Conservation (phyloP, 108 stramenopile species). For the Skeletonema potamos region DNA sequence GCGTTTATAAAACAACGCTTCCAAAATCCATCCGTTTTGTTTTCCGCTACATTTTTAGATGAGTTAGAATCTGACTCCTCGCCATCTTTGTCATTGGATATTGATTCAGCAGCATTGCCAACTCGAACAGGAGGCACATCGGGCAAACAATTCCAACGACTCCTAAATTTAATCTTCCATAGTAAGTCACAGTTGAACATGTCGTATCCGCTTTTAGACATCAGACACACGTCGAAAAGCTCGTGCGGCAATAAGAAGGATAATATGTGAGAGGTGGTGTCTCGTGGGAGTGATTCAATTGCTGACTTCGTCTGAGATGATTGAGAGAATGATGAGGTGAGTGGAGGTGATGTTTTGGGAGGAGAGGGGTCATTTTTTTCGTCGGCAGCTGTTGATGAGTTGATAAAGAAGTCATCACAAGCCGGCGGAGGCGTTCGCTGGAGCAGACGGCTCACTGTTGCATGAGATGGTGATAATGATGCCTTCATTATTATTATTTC, state of each 20-base stretch:
- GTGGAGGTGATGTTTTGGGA: neutral
- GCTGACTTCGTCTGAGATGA: neutral
- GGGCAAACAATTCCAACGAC: constrained; percentile 51
- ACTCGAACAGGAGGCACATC: neutral
- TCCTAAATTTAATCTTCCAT: constrained; percentile 53
- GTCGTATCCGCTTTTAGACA: constrained; percentile 4
- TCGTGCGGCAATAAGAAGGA: constrained; percentile 12
- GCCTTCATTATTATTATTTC: neutral
- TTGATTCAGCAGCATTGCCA: neutral
- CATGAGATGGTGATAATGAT: neutral
- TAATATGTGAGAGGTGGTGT: constrained; percentile 13
- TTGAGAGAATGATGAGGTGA: neutral
- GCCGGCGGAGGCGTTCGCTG: neutral
- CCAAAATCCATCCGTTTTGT: constrained; percentile 52
- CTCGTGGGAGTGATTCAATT: constrained; percentile 5
- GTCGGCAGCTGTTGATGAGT: neutral
- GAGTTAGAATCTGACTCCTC: too few species aligned
- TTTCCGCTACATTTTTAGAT: too few species aligned
- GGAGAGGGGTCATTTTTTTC: neutral
- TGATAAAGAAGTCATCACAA: neutral
- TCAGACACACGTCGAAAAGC: neutral
- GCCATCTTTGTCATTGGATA: too few species aligned
- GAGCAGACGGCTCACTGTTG: neutral
- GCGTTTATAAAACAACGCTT: constrained; percentile 53
- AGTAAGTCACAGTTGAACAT: constrained; percentile 22